Base-by-base conservation (phyloP, 2,329 filamentous ascomycete genomes). In the Fusarium piperis region DNA sequence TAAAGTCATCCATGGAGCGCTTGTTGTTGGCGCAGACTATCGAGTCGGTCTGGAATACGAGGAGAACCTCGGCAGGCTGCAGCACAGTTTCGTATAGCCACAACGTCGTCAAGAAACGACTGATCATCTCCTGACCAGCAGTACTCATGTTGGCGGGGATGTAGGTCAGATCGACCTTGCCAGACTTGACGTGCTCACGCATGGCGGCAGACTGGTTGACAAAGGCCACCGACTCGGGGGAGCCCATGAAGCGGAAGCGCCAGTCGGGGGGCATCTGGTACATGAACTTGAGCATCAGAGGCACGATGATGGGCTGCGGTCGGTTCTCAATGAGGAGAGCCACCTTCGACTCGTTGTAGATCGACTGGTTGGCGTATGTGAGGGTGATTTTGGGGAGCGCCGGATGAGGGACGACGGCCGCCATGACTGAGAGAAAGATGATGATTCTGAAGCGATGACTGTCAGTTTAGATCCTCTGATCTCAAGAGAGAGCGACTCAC, bases 1-100 rank as follows among this genome's bases (percentile, higher is more conserved):
- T 78, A 76, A 82, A 88, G 65, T 86, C 84, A 73, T 88, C 85
- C 41, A 88, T 74, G 64, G 80, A 83, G 62, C 79, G 79, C 59
- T 76, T 78, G 59, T 82, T 84, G 74, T 88, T 89, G 68, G 87
- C 86, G 75, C 87, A 89, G 48, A 89, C 78, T 65, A 89, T 87
- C 70, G 83, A 86, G 79, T 89, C 87, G 59, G 84, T 85, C 79
- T 86, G 85, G 78, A 88, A 89, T 28, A 88, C 77, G 30, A 89
- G 81, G 35, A 89, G 78, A 83, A 84, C 87, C 78, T 89, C 87
- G 13, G 86, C 86, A 0, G 85, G 83, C 59, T 81, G 79, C 46
- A 88, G 77, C 10, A 85, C 81, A 3, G 72, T 76, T 72, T 88
- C 84, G 78, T 88, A 89, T 4, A 89, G 80, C 83, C 86, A 86